A percentile compares a stretch with the other conserved stretches of the same genome.
phyloP scores from a whole-genome alignment of 495 filamentous ascomycete genomes.

The Hyaloscypha variabilis region DNA sequence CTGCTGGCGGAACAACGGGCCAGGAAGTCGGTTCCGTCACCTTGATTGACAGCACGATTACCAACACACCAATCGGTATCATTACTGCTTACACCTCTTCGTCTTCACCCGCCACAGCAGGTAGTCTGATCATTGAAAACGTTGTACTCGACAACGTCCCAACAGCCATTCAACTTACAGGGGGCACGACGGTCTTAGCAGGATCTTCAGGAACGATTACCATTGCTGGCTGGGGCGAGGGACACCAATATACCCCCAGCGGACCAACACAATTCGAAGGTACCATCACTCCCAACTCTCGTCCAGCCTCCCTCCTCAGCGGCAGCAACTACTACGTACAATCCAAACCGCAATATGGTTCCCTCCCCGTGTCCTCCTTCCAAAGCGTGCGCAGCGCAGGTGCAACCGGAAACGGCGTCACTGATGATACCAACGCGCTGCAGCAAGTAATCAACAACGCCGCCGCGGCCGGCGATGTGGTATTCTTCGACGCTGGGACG shows the following conservation, averaged over 20 bases:
- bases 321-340: constrained; percentile 25
- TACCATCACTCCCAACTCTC: constrained; percentile 40
- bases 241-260: constrained; percentile 45
- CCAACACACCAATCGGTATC: constrained; percentile 48
- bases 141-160: constrained; percentile 50
- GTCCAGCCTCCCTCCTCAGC: constrained; percentile 40
- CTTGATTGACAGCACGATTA: constrained; percentile 64
- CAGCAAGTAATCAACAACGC: constrained; percentile 40
- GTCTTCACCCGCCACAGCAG: constrained; percentile 52
- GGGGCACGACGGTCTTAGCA: constrained; percentile 50
- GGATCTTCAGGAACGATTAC: constrained; percentile 57
- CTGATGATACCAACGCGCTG: constrained; percentile 65
- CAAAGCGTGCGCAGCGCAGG: constrained; percentile 58
- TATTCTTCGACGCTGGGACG: constrained; percentile 43
- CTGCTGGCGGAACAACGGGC: constrained; percentile 44
- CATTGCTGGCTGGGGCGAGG: constrained; percentile 53
- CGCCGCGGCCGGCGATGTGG: constrained; percentile 39
- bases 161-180: constrained; percentile 55
- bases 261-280: constrained; percentile 39
- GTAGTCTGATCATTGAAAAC: constrained; percentile 66
- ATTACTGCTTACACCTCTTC: constrained; percentile 39
- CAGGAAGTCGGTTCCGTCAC: constrained; percentile 61
- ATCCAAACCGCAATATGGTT: constrained; percentile 63
- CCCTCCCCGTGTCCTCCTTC: constrained; percentile 52
- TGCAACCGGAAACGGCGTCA: constrained; percentile 69